Percentiles rank a stretch among this genome's conserved stretches.
Conservation (phyloP, 352 stramenopile species). For the Pythium phragmiticola region DNA sequence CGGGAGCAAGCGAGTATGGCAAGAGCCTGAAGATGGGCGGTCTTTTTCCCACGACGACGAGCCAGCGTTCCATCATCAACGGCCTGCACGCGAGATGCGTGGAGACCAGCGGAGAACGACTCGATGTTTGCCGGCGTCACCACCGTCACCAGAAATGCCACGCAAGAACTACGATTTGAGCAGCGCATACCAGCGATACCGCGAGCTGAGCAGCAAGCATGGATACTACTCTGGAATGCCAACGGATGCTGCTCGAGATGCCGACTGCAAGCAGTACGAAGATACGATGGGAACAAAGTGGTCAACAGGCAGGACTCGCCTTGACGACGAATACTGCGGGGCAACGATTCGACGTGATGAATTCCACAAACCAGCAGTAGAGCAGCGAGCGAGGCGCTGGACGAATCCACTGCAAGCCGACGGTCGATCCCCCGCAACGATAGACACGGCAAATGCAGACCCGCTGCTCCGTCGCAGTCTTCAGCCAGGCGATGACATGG, state of each 20-base stretch:
- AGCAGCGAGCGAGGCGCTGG: not conserved
- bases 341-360: too few relatives aligned
- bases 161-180: slow-evolving; percentile 24
- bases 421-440: not conserved
- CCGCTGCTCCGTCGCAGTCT: not conserved
- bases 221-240: not conserved
- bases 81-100: not conserved
- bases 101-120: too few relatives aligned
- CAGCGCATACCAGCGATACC: slow-evolving; percentile 13
- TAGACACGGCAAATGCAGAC: not conserved
- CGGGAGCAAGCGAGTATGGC: slow-evolving; percentile 9
- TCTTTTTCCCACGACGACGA: not conserved
- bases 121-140: not conserved
- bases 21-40: not conserved
- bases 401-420: not conserved
- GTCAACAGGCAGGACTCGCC: too few relatives aligned
- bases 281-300: not conserved
- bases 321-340: not conserved
- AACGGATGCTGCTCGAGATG: not conserved
- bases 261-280: not conserved
- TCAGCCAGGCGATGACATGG: not conserved
- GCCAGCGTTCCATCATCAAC: not conserved
- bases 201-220: slow-evolving; percentile 14
- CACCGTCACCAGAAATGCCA: not conserved
- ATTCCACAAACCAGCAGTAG: not conserved